Evolutionary conservation across 345 rosid species (phyloP).

Genomic region (Draba incana): DNA sequence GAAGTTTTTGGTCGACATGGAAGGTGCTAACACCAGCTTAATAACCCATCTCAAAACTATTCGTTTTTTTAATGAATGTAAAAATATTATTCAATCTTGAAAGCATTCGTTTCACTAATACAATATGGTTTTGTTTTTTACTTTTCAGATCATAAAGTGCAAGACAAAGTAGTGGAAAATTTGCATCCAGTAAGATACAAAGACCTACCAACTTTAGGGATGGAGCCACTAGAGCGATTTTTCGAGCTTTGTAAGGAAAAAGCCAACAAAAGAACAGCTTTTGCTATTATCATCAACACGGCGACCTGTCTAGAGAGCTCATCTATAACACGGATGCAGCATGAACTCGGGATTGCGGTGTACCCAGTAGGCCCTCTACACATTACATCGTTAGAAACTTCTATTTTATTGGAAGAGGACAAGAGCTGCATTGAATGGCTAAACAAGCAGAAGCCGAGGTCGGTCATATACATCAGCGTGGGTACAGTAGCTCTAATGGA

Average conservation of each 20-base stretch:
- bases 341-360: constrained; percentile 22
- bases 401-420: constrained; percentile 40
- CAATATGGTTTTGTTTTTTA: neutral
- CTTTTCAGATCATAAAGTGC: constrained; percentile 12
- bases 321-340: constrained; percentile 7
- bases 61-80: neutral
- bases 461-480: constrained; percentile 60
- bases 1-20: constrained; percentile 33
- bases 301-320: constrained; percentile 19
- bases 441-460: constrained; percentile 39
- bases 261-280: constrained; percentile 27
- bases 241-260: constrained; percentile 1
- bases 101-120: neutral
- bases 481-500: constrained; percentile 52
- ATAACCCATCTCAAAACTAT: neutral
- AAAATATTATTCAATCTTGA: too few species aligned
- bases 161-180: constrained; percentile 20
- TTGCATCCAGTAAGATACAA: constrained; percentile 32
- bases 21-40: constrained; percentile 18
- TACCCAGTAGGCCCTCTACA: constrained; percentile 38
- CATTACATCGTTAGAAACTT: neutral
- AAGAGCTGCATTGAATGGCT: constrained; percentile 49
- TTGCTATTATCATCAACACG: constrained; percentile 34
- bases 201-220: constrained; percentile 19
- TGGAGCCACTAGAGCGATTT: constrained; percentile 6